Conservation (phyloP, 345 rosid genomes). For the Adansonia digitata region DNA sequence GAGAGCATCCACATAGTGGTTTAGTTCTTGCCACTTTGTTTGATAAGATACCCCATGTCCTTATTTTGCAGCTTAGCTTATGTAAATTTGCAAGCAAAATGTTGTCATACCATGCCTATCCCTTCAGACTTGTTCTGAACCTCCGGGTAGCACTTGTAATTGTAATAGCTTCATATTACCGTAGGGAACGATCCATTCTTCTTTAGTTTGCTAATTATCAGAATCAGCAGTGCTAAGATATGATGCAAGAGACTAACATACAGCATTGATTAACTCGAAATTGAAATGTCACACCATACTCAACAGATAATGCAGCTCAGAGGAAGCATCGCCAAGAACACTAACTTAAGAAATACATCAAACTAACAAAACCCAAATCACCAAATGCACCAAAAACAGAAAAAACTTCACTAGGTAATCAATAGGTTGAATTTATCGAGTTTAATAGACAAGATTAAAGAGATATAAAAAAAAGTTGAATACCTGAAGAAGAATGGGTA, state of each 20-base stretch:
- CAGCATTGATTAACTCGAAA: background rate
- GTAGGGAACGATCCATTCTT: background rate
- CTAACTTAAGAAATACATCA: background rate
- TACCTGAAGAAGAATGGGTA: constrained; percentile 58
- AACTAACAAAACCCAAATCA: background rate
- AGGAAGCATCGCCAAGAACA: background rate
- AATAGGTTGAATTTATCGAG: background rate
- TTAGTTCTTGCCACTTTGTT: background rate
- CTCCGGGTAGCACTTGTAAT: background rate
- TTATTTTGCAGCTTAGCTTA: background rate
- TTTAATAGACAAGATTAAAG: background rate
- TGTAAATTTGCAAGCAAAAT: background rate
- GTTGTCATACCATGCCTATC: background rate
- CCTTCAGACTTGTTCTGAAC: constrained; percentile 1
- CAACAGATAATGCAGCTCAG: background rate
- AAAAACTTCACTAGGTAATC: background rate
- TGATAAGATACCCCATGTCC: background rate
- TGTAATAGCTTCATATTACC: background rate
- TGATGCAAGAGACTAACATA: background rate
- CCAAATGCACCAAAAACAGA: background rate
- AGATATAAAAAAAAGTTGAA: background rate
- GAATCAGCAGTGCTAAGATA: background rate
- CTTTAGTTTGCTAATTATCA: background rate
- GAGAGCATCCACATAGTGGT: background rate
- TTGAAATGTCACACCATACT: background rate